A percentile compares a stretch with the other conserved stretches of the same genome.
These are phyloP conservation scores for Ophiostoma australiae DNA, from an alignment of 2,329 filamentous ascomycete genomes.

Conservation along the genomic window DNA sequence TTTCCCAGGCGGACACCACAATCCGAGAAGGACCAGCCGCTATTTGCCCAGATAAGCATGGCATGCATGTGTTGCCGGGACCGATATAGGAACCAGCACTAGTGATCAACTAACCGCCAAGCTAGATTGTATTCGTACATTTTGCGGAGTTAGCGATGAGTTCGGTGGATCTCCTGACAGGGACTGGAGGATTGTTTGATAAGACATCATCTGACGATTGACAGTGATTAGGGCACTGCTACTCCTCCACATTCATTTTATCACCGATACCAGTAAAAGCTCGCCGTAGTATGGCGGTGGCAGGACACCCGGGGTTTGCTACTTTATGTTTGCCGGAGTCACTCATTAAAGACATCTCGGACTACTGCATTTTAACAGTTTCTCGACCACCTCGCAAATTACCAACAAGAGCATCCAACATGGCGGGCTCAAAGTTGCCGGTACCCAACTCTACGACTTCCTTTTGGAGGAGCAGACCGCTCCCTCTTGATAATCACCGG, in stretches of 20 bases:
- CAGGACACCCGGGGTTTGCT: neutral
- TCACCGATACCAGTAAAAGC: neutral
- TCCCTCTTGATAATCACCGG: neutral
- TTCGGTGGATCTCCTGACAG: neutral
- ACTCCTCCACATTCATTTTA: neutral
- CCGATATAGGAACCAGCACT: neutral
- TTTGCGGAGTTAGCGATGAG: neutral
- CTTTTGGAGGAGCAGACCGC: constrained; percentile 2
- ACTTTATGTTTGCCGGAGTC: neutral
- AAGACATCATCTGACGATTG: constrained; percentile 1
- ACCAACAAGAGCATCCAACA: neutral
- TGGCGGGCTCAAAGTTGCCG: neutral
- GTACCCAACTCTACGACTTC: constrained; percentile 8
- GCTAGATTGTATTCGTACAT: neutral
- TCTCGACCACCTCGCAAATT: neutral
- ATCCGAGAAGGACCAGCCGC: neutral
- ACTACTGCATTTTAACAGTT: neutral
- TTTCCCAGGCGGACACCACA: neutral
- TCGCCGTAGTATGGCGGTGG: neutral
- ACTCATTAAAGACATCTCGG: neutral
- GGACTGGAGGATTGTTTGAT: neutral
- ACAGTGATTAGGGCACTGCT: neutral
- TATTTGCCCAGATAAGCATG: neutral
- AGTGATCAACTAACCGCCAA: neutral
- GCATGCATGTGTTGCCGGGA: neutral